Percentiles rank a stretch among this genome's conserved stretches.
Evolutionary conservation across 2,329 filamentous ascomycete genomes (phyloP).

Genomic region (Talaromyces sp.): DNA sequence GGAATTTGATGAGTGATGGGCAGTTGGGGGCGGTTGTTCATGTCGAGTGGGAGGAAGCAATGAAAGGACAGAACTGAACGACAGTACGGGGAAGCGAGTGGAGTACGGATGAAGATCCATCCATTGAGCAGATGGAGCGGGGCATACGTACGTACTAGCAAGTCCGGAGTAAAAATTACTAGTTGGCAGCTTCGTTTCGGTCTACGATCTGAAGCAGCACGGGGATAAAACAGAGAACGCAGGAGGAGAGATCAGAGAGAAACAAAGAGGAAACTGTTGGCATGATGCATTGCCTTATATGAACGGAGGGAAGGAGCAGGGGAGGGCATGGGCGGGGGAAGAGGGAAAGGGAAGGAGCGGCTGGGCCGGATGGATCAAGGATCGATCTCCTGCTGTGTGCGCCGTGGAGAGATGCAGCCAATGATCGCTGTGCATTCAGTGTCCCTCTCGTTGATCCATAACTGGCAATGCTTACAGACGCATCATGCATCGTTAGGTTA

Average conservation of each 20-base stretch:
- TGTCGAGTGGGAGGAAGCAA: neutral
- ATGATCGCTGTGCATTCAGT: neutral
- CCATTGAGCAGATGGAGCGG: neutral
- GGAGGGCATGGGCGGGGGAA: neutral
- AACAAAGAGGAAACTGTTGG: conserved; percentile 6
- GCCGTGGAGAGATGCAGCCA: conserved; percentile 8
- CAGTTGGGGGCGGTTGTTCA: neutral
- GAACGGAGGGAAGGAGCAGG: conserved; percentile 10
- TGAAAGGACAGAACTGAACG: neutral
- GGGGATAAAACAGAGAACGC: conserved; percentile 9
- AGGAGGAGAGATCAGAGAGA: neutral
- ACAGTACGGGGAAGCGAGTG: conserved; percentile 5
- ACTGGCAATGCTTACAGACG: too few species aligned
- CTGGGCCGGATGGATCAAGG: neutral
- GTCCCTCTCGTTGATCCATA: too few species aligned
- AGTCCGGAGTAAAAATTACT: too few species aligned
- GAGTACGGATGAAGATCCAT: neutral
- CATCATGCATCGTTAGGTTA: neutral
- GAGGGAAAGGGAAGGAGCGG: neutral
- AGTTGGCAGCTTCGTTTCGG: neutral
- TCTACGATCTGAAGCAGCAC: neutral
- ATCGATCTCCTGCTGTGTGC: neutral
- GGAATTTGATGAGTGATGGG: neutral
- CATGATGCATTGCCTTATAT: conserved; percentile 10
- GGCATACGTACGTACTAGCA: neutral